Evolutionary conservation across 1,284 basidiomycete genomes (phyloP).

Genomic region (Tetrapyrgos nigripes): DNA sequence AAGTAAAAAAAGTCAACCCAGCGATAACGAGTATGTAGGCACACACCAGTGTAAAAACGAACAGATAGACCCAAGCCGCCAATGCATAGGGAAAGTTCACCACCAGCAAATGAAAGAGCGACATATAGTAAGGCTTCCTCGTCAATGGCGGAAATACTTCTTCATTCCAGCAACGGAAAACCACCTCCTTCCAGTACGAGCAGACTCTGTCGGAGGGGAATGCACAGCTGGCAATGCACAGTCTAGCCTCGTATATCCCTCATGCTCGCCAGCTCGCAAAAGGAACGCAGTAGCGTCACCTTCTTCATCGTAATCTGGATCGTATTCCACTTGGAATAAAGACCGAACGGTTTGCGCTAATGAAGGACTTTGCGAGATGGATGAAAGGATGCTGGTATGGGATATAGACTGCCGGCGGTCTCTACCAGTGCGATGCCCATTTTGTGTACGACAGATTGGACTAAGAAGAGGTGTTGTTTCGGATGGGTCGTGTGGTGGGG

Average conservation of each 20-base stretch:
- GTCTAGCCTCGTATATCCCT: conserved; percentile 13
- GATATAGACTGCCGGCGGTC: conserved; percentile 53
- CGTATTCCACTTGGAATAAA: conserved; percentile 53
- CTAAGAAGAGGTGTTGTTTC: conserved; percentile 53
- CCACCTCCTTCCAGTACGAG: conserved; percentile 23
- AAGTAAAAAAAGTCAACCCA: conserved; percentile 5
- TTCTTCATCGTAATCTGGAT: conserved; percentile 25
- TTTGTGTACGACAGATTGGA: conserved; percentile 16
- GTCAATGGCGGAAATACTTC: conserved; percentile 69
- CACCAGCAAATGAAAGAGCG: conserved; percentile 69
- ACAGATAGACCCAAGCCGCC: conserved; percentile 73
- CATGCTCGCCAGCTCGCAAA: conserved; percentile 14
- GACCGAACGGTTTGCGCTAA: conserved; percentile 71
- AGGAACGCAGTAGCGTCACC: not conserved
- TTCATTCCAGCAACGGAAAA: conserved; percentile 46
- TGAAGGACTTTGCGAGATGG: conserved; percentile 60
- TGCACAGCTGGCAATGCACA: not conserved
- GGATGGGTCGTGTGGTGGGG: conserved; percentile 28
- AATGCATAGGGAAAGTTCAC: conserved; percentile 81
- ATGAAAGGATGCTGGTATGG: conserved; percentile 55
- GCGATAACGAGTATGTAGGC: no score
- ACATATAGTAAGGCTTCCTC: conserved; percentile 59
- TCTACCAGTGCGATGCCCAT: conserved; percentile 30
- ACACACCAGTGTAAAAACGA: conserved; percentile 79
- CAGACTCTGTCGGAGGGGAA: not conserved